These are phyloP conservation scores for Fusarium sp. DNA, from an alignment of 2,329 filamentous ascomycete species.

Conservation along the genomic window DNA sequence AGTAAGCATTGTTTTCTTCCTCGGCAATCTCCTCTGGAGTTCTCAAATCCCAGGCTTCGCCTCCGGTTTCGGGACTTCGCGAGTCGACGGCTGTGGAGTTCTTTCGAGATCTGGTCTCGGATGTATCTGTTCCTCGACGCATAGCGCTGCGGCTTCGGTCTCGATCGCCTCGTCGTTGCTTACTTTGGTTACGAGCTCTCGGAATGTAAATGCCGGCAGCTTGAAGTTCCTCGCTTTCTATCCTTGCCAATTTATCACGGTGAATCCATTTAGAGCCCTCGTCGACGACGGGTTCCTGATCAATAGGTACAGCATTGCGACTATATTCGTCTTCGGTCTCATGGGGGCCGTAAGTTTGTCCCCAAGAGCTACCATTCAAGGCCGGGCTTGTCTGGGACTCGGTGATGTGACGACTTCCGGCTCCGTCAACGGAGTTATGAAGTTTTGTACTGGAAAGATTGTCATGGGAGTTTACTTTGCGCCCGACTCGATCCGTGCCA, in stretches of 20 bases:
- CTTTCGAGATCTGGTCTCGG: conserved; percentile 57
- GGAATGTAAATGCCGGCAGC: conserved; percentile 78
- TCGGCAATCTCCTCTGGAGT: conserved; percentile 81
- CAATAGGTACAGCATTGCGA: conserved; percentile 45
- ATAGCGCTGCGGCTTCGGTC: conserved; percentile 53
- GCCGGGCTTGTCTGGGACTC: conserved; percentile 45
- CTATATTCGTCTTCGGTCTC: conserved; percentile 46
- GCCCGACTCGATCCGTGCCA: conserved; percentile 48
- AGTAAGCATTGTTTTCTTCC: conserved; percentile 65
- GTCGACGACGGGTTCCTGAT: conserved; percentile 55
- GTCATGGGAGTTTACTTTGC: conserved; percentile 55
- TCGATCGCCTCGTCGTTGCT: conserved; percentile 54
- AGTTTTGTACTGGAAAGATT: conserved; percentile 47
- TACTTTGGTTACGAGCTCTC: conserved; percentile 65
- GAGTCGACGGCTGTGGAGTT: conserved; percentile 59
- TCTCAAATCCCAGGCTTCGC: conserved; percentile 76
- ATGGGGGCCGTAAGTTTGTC: conserved; percentile 28
- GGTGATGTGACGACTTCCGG: conserved; percentile 38
- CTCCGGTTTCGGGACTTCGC: conserved; percentile 55
- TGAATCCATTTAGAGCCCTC: conserved; percentile 87
- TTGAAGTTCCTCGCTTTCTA: conserved; percentile 84
- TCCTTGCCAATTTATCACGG: conserved; percentile 83
- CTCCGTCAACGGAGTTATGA: conserved; percentile 43
- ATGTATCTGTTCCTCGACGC: conserved; percentile 50
- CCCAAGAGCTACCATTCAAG: conserved; percentile 41